These are phyloP conservation scores for Clarireedia homoeocarpa DNA, from an alignment of 2,329 filamentous ascomycete genomes.

Conservation along the genomic window DNA sequence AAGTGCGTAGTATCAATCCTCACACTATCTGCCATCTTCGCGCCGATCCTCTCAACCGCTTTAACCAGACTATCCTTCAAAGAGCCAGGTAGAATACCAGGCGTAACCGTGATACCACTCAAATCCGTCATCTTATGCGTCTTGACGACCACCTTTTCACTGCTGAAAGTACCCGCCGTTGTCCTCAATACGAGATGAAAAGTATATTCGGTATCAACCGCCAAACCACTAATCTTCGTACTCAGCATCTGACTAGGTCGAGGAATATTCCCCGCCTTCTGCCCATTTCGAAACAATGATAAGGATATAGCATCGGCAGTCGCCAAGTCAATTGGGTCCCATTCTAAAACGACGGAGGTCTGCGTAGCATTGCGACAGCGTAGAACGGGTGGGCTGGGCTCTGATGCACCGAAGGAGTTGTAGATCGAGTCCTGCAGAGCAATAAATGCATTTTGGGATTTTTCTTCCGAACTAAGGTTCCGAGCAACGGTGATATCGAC, in stretches of 20 bases:
- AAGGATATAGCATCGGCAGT: conserved; percentile 87
- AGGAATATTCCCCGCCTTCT: conserved; percentile 93
- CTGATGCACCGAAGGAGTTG: conserved; percentile 72
- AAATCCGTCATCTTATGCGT: conserved; percentile 99
- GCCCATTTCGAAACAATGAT: conserved; percentile 88
- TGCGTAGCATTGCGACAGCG: conserved; percentile 96
- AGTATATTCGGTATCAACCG: conserved; percentile 92
- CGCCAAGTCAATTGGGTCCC: conserved; percentile 89
- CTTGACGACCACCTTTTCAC: conserved; percentile 74
- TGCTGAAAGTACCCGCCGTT: conserved; percentile 77
- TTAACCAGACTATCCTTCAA: conserved; percentile 64
- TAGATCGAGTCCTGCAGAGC: conserved; percentile 85
- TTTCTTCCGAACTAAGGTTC: conserved; percentile 70
- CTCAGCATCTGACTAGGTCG: conserved; percentile 78
- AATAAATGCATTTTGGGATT: conserved; percentile 69
- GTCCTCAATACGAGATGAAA: conserved; percentile 92
- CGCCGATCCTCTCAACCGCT: conserved; percentile 82
- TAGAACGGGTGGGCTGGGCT: conserved; percentile 69
- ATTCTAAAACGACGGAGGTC: conserved; percentile 96
- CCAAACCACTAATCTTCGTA: conserved; percentile 93
- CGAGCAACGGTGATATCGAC: conserved; percentile 94
- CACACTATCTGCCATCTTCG: conserved; percentile 81
- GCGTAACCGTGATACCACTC: conserved; percentile 88
- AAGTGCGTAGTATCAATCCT: conserved; percentile 98
- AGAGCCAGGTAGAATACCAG: conserved; percentile 71